A percentile compares a stretch with the other conserved stretches of the same genome.
Evolutionary conservation across 2,329 filamentous ascomycete genomes (phyloP).

Genomic region (Gaeumannomyces tritici): DNA sequence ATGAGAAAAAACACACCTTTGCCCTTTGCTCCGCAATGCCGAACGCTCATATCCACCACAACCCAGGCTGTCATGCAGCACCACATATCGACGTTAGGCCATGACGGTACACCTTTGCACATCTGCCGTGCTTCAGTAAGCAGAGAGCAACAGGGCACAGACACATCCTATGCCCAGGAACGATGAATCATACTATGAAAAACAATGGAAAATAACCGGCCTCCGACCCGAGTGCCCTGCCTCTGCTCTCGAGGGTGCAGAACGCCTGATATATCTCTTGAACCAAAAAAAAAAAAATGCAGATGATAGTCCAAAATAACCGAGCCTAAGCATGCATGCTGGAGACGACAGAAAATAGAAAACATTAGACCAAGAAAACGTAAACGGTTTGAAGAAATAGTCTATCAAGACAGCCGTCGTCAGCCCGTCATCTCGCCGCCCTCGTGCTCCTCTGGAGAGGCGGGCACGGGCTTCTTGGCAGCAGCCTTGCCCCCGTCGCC

Average conservation of each 20-base stretch:
- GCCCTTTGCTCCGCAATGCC: not conserved
- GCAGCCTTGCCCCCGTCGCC: constrained; percentile 21
- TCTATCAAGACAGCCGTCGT: not conserved
- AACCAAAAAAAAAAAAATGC: not conserved
- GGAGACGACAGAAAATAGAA: not conserved
- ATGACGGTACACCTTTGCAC: not conserved
- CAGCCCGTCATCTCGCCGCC: constrained; percentile 14
- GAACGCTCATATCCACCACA: not conserved
- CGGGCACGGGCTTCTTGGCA: constrained; percentile 14
- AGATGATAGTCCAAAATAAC: not conserved
- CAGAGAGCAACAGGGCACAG: not conserved
- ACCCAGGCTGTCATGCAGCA: not conserved
- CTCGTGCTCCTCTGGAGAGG: constrained; percentile 15
- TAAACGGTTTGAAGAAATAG: not conserved
- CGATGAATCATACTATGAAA: not conserved
- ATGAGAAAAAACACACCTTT: not conserved
- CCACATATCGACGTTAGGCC: not conserved
- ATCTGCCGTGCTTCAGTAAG: not conserved
- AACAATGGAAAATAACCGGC: not conserved
- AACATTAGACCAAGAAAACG: not conserved
- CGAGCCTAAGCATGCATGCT: not conserved
- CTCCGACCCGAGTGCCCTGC: not conserved
- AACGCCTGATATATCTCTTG: not conserved
- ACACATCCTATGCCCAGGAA: not conserved
- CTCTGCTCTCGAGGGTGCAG: not conserved